These are phyloP conservation scores for Fusarium armeniacum DNA, from an alignment of 2,329 filamentous ascomycete genomes.

Conservation along the genomic window DNA sequence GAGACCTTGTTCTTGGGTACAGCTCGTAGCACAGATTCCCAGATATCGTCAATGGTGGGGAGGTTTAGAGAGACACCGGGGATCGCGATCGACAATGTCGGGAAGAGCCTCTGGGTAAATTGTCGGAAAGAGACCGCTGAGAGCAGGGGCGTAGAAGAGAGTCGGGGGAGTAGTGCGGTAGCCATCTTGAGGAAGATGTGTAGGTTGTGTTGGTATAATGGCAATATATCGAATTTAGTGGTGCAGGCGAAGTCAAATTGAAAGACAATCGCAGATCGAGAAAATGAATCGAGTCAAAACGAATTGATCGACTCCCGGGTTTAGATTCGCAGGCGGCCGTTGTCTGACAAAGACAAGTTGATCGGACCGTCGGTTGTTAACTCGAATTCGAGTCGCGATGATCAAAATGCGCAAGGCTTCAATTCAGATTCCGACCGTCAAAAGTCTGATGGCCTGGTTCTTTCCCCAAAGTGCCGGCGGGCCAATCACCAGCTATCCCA, in stretches of 20 bases:
- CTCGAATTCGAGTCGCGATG: conserved; percentile 39
- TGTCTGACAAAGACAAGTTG: conserved; percentile 14
- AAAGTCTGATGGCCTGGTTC: conserved; percentile 51
- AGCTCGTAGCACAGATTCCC: conserved; percentile 91
- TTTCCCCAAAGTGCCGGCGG: conserved; percentile 46
- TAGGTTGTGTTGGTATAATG: conserved; percentile 26
- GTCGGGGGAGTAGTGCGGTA: conserved; percentile 68
- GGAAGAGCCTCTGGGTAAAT: conserved; percentile 63
- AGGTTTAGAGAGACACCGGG: conserved; percentile 71
- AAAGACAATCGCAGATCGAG: background rate
- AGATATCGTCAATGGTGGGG: conserved; percentile 79
- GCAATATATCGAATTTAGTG: conserved; percentile 19
- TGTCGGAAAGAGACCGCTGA: conserved; percentile 62
- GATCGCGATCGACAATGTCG: conserved; percentile 69
- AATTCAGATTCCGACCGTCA: conserved; percentile 46
- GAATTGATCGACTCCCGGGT: background rate
- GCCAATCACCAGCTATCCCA: conserved; percentile 53
- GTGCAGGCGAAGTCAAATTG: conserved; percentile 21
- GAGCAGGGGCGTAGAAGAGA: conserved; percentile 60
- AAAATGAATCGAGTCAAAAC: background rate
- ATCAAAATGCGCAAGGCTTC: conserved; percentile 45
- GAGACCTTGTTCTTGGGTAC: conserved; percentile 99
- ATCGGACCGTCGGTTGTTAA: conserved; percentile 32
- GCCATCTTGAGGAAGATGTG: conserved; percentile 59
- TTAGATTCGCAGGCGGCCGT: conserved; percentile 21